Evolutionary conservation across 805 yeast species (phyloP), one percentile per base, ranked within the genome.

Genomic region (Wickerhamomyces strasburgensis): DNA sequence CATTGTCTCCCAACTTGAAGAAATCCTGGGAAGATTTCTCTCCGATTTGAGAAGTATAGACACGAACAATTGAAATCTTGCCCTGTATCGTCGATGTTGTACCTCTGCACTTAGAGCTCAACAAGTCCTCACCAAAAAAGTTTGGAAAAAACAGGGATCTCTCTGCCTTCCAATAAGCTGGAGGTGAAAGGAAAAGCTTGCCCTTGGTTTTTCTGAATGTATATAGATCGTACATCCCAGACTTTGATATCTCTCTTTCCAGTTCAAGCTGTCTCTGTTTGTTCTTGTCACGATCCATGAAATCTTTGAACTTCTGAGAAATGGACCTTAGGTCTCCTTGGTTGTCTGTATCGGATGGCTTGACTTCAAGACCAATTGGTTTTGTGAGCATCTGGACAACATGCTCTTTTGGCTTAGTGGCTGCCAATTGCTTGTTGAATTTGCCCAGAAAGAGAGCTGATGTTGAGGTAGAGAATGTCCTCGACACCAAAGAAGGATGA

Each of bases 141-240:
- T 88, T 88, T 8, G 98, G 96, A 62, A 93, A 86, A 56, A 76
- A 93, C 32, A 77, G 62, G 0, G 97, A 70, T 52, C 73, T 81
- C 6, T 84, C 89, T 10, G 67, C 62, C 42, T 73, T 75, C 73
- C 90, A 89, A 49, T 74, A 81, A 2, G 88, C 75, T n/a, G 73
- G 67, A 1, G 98, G 98, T 0, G 96, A 75, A 14, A 72, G 65
- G 64, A 88, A 93, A 44, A 89, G 68, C 61, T 88, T 87, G 17
- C 98, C 98, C 27, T 78, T 73, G 3, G 90, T 84, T 48, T 80
- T 81, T 33, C 80, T 67, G 53, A 76, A 80, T 3, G 73, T 69
- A 50, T 75, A 74, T 53, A 80, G 67, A 41, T 80, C 82, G 44
- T 75, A 72, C 70, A 78, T 70, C n/a, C 84, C 80, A 19, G 85